Percentiles rank a stretch among this genome's conserved stretches.
Evolutionary conservation across 2,329 filamentous ascomycete genomes (phyloP).

Genomic region (Aspergillus alliaceus): DNA sequence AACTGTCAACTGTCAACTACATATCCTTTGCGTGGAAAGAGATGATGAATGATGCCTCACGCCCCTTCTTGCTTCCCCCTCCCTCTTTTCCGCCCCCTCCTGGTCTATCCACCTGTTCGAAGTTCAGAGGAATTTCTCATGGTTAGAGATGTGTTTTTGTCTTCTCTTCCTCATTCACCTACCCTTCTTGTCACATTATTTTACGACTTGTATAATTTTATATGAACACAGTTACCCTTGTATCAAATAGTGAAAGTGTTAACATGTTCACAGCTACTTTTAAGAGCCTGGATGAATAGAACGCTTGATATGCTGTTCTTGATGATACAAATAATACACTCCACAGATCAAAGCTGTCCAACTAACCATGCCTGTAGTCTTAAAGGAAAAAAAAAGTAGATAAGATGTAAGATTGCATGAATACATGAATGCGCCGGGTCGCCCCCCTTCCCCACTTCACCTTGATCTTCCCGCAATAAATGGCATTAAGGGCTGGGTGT

Average conservation of each 20-base stretch:
- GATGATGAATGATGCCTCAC: constrained; percentile 9
- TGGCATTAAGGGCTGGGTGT: constrained; percentile 40
- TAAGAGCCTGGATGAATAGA: background rate
- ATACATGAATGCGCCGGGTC: background rate
- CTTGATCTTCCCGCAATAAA: background rate
- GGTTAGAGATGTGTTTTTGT: background rate
- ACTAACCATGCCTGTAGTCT: constrained; percentile 15
- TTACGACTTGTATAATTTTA: background rate
- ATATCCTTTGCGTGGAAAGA: background rate
- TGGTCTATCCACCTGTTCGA: background rate
- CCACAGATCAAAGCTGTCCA: background rate
- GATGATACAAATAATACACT: constrained; percentile 4
- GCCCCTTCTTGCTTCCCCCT: background rate
- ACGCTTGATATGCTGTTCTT: background rate
- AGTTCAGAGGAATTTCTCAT: background rate
- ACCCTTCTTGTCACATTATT: background rate
- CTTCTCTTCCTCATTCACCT: background rate
- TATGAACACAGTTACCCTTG: background rate
- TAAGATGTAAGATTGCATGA: constrained; percentile 4
- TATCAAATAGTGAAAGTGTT: background rate
- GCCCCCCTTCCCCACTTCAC: background rate
- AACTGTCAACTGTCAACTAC: background rate
- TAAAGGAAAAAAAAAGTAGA: constrained; percentile 4
- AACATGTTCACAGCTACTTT: background rate
- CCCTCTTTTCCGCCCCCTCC: background rate